A percentile compares a stretch with the other conserved stretches of the same genome.
These are phyloP conservation scores for Beta macrorhiza DNA, from an alignment of 179 eudicot genomes.

Conservation along the genomic window DNA sequence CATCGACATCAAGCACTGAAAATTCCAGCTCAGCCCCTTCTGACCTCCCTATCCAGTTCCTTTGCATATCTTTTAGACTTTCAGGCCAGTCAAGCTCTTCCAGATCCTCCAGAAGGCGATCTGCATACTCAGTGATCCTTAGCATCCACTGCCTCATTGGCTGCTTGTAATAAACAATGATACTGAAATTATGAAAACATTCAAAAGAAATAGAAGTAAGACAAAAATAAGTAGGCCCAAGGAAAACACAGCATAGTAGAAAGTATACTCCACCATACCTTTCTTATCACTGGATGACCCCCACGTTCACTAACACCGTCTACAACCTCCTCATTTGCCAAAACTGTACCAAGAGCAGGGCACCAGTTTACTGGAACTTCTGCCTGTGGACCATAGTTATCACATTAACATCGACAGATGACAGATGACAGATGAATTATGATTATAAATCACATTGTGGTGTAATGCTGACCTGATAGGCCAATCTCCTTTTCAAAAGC, in stretches of 20 bases:
- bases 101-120: conserved; percentile 93
- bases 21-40: conserved; percentile 97
- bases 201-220: conserved; percentile 48
- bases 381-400: conserved; percentile 48
- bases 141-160: conserved; percentile 99
- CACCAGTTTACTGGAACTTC: conserved; percentile 99
- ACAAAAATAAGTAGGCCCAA: conserved; percentile 30
- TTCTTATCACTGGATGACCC: conserved; percentile 96
- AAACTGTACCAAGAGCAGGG: conserved; percentile 97
- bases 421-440: neutral
- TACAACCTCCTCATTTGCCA: conserved; percentile 98
- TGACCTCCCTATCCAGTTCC: conserved; percentile 98
- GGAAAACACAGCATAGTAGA: conserved; percentile 18
- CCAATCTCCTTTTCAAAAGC: conserved; percentile 89
- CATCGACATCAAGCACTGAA: conserved; percentile 48
- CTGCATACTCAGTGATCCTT: conserved; percentile 97
- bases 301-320: conserved; percentile 99
- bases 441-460: neutral
- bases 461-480: conserved; percentile 69
- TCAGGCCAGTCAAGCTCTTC: conserved; percentile 99
- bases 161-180: conserved; percentile 89
- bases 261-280: conserved; percentile 45
- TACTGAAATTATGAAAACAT: conserved; percentile 80
- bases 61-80: conserved; percentile 98
- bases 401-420: neutral